Conservation (phyloP, 805 yeast species). For the Metschnikowia sp. region DNA sequence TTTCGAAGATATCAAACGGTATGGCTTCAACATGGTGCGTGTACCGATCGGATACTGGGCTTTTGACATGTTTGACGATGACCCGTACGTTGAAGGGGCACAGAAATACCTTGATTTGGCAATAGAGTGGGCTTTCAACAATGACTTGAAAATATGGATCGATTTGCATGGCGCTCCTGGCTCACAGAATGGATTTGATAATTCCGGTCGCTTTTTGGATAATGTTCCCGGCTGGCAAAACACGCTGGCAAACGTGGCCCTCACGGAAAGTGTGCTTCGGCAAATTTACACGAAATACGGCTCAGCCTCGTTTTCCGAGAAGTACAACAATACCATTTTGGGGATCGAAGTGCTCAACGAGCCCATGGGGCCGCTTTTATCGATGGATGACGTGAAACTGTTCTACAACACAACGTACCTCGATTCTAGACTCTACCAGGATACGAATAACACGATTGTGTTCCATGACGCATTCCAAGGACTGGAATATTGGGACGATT, state of each 20-base stretch:
- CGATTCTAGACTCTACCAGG: conserved; percentile 30
- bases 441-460: conserved; percentile 42
- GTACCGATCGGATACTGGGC: conserved; percentile 86
- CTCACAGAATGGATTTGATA: conserved; percentile 84
- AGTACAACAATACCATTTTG: conserved; percentile 12
- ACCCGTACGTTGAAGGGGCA: conserved; percentile 68
- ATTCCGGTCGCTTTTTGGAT: conserved; percentile 48
- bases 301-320: conserved; percentile 5
- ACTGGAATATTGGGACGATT: conserved; percentile 53
- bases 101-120: conserved; percentile 61
- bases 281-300: conserved; percentile 16
- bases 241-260: conserved; percentile 6
- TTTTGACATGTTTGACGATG: conserved; percentile 44
- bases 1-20: conserved; percentile 45
- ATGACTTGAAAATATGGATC: conserved; percentile 64
- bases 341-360: conserved; percentile 19
- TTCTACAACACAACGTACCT: conserved; percentile 30
- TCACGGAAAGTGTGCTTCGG: conserved; percentile 20
- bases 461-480: conserved; percentile 66
- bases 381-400: conserved; percentile 19
- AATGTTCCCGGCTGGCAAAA: conserved; percentile 16
- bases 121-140: conserved; percentile 60
- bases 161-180: conserved; percentile 84
- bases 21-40: conserved; percentile 68
- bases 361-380: conserved; percentile 13